Conservation (phyloP, 768 basidiomycete genomes). For the Paxillus ammoniavirescens region DNA sequence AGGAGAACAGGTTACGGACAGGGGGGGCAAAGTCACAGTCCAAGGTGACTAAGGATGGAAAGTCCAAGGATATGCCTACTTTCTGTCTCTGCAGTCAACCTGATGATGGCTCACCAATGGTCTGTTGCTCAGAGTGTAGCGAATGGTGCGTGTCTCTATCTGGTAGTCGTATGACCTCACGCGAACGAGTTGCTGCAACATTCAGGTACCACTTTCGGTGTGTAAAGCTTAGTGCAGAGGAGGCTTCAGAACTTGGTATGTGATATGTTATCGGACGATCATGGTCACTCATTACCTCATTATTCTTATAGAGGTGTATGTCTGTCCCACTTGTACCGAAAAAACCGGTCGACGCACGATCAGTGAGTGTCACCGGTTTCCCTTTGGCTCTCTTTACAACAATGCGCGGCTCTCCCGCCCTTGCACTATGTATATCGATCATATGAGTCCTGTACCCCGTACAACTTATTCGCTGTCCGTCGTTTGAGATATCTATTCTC, state of each 20-base stretch:
- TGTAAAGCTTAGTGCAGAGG: slow-evolving; percentile 55
- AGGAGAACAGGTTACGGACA: slow-evolving; percentile 28
- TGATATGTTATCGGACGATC: slow-evolving; percentile 17
- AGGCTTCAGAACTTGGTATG: slow-evolving; percentile 81
- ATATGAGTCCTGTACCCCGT: slow-evolving; percentile 34
- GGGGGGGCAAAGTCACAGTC: slow-evolving; percentile 22
- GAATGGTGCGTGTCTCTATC: slow-evolving; percentile 56
- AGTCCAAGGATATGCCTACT: slow-evolving; percentile 23
- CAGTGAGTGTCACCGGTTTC: slow-evolving; percentile 65
- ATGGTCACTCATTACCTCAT: slow-evolving; percentile 14
- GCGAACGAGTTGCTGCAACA: slow-evolving; percentile 1
- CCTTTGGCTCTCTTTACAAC: slow-evolving; percentile 28
- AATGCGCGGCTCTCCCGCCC: slow-evolving; percentile 19
- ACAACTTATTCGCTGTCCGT: slow-evolving; percentile 35
- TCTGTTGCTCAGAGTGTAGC: slow-evolving; percentile 65
- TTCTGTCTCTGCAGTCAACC: slow-evolving; percentile 66
- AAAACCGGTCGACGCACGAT: slow-evolving; percentile 64
- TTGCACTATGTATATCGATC: slow-evolving; percentile 37
- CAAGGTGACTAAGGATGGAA: slow-evolving; percentile 18
- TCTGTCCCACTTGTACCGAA: slow-evolving; percentile 54
- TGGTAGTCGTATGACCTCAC: neutral
- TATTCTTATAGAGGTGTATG: slow-evolving; percentile 50
- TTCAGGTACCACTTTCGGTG: slow-evolving; percentile 87
- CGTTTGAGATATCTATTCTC: slow-evolving; percentile 31
- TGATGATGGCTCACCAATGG: slow-evolving; percentile 83